These are phyloP conservation scores for Calonectria pteridis DNA, from an alignment of 2,329 filamentous ascomycete species.

Conservation along the genomic window DNA sequence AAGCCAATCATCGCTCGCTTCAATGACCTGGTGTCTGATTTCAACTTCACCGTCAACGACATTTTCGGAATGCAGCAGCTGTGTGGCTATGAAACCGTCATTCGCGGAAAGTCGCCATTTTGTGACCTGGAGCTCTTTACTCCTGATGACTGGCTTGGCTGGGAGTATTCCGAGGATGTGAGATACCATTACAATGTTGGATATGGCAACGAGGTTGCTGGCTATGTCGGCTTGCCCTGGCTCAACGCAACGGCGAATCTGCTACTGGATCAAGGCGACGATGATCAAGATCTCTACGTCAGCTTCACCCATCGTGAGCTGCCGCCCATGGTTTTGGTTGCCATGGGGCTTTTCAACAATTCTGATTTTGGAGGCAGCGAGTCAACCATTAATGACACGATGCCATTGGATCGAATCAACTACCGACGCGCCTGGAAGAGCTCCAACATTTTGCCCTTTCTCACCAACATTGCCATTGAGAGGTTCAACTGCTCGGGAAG, in stretches of 20 bases:
- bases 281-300: constrained; percentile 71
- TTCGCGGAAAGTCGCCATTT: constrained; percentile 71
- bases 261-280: constrained; percentile 53
- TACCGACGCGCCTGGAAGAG: constrained; percentile 73
- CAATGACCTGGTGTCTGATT: constrained; percentile 63
- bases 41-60: constrained; percentile 74
- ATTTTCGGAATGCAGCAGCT: constrained; percentile 75
- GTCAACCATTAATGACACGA: constrained; percentile 69
- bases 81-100: constrained; percentile 75
- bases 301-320: constrained; percentile 79
- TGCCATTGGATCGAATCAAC: constrained; percentile 74
- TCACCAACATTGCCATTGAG: constrained; percentile 76
- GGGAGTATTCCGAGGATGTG: constrained; percentile 74
- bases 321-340: constrained; percentile 74
- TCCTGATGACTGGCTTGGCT: constrained; percentile 74
- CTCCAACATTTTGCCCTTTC: constrained; percentile 73
- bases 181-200: constrained; percentile 75
- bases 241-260: constrained; percentile 70
- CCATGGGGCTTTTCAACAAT: constrained; percentile 79
- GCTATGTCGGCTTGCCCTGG: constrained; percentile 74
- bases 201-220: constrained; percentile 70
- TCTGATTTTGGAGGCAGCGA: constrained; percentile 64
- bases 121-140: constrained; percentile 71
- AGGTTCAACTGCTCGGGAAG: constrained; percentile 70
- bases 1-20: constrained; percentile 70